Conservation (phyloP, 331 rosid genomes). For the Arachis monticola region DNA sequence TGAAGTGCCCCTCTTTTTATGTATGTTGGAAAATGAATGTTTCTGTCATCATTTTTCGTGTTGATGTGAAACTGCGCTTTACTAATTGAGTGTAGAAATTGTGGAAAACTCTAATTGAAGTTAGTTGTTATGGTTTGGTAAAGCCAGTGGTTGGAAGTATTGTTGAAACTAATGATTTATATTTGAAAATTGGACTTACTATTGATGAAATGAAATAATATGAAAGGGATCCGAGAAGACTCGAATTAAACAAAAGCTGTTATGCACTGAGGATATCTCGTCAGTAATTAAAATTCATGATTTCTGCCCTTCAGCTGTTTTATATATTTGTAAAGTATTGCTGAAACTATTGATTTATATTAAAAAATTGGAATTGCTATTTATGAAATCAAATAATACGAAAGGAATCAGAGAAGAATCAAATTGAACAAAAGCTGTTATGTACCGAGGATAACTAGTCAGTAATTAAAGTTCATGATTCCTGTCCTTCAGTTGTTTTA, state of each 20-base stretch:
- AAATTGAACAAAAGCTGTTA: conserved; percentile 3
- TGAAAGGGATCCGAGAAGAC: no score
- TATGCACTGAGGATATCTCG: no score
- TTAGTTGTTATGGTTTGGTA: conserved; percentile 10
- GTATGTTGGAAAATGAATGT: conserved; percentile 12
- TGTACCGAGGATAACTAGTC: neutral
- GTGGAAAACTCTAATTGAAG: conserved; percentile 34
- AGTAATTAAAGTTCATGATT: neutral
- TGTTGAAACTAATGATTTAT: conserved; percentile 34
- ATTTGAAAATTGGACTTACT: no score
- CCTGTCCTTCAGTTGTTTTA: neutral
- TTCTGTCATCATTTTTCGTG: conserved; percentile 6
- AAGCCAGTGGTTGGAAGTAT: conserved; percentile 22
- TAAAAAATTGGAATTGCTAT: no score
- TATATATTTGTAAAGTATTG: no score
- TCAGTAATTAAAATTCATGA: no score
- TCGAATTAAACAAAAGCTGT: no score
- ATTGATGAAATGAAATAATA: no score
- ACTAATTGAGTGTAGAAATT: conserved; percentile 32
- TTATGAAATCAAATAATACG: conserved; percentile 5
- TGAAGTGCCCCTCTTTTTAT: conserved; percentile 26
- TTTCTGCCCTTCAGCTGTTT: no score
- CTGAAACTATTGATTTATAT: no score
- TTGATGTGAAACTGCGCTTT: conserved; percentile 21
- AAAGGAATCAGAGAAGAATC: conserved; percentile 3